A percentile compares a stretch with the other conserved stretches of the same genome.
phyloP scores from a whole-genome alignment of 495 filamentous ascomycete genomes.

The Letharia lupina region DNA sequence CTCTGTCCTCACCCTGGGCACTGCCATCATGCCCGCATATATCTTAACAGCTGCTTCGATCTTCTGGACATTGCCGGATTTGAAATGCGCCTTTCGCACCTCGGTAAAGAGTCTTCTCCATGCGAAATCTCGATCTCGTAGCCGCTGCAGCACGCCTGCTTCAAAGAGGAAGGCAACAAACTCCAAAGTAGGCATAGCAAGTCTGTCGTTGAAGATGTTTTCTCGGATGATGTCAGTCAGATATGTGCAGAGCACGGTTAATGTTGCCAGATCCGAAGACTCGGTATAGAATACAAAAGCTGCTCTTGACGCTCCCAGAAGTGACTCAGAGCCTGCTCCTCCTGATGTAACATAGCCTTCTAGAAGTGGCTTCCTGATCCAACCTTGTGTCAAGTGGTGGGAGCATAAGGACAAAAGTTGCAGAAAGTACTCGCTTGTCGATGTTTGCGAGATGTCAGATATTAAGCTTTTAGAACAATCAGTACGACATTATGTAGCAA shows the following conservation, averaged over 20 bases:
- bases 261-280: conserved; percentile 26
- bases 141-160: conserved; percentile 35
- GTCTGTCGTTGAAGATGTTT: conserved; percentile 54
- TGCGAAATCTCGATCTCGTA: conserved; percentile 10
- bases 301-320: conserved; percentile 63
- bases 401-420: conserved; percentile 36
- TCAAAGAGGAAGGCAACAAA: conserved; percentile 67
- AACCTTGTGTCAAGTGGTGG: conserved; percentile 23
- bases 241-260: conserved; percentile 35
- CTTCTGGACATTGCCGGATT: conserved; percentile 67
- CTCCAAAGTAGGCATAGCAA: conserved; percentile 67
- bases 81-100: conserved; percentile 72
- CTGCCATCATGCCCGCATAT: conserved; percentile 56
- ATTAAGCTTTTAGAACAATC: conserved; percentile 6
- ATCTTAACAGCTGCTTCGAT: conserved; percentile 68
- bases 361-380: conserved; percentile 45
- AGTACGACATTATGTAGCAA: neutral
- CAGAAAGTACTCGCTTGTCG: conserved; percentile 33
- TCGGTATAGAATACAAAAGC: conserved; percentile 52
- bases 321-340: conserved; percentile 71
- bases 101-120: conserved; percentile 53
- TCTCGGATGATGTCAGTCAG: conserved; percentile 38
- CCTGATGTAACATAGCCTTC: conserved; percentile 76
- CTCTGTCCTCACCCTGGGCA: conserved; percentile 34
- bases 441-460: conserved; percentile 16